These are phyloP conservation scores for Musa itinerans DNA, from an alignment of 176 grass and related monocot genomes.

Conservation along the genomic window DNA sequence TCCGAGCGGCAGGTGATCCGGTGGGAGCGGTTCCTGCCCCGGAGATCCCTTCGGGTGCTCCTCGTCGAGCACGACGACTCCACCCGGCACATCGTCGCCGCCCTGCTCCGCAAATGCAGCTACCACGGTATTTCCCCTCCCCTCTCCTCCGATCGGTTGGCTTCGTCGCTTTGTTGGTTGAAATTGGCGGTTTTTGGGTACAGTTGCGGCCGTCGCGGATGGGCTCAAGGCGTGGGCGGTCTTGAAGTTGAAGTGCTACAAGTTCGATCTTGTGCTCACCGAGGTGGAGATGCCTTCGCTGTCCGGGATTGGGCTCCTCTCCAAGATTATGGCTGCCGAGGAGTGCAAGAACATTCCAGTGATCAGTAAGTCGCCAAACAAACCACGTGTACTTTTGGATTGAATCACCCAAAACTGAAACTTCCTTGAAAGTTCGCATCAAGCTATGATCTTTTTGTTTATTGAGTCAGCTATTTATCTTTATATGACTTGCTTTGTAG, in stretches of 20 bases:
- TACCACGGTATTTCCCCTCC: conserved; percentile 57
- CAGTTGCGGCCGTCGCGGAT: conserved; percentile 70
- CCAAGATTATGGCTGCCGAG: conserved; percentile 49
- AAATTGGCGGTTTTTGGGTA: neutral
- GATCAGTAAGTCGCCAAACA: conserved; percentile 47
- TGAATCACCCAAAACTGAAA: neutral
- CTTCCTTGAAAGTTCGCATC: neutral
- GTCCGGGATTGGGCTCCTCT: conserved; percentile 76
- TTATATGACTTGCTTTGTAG: neutral
- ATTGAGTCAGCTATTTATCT: neutral
- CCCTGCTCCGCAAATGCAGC: conserved; percentile 90
- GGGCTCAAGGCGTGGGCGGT: conserved; percentile 92
- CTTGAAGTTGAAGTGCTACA: conserved; percentile 50
- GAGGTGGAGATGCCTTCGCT: conserved; percentile 90
- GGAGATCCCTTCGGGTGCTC: conserved; percentile 65
- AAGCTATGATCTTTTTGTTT: neutral
- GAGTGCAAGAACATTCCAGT: conserved; percentile 97
- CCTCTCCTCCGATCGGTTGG: neutral
- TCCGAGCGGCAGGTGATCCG: conserved; percentile 27
- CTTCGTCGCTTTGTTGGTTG: neutral
- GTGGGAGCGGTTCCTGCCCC: conserved; percentile 83
- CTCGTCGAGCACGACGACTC: conserved; percentile 95
- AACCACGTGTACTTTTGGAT: neutral
- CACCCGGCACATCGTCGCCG: conserved; percentile 84
- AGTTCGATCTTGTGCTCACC: conserved; percentile 88